phyloP scores from a whole-genome alignment of 1,284 basidiomycete genomes.

The Ustilago xerochloae region DNA sequence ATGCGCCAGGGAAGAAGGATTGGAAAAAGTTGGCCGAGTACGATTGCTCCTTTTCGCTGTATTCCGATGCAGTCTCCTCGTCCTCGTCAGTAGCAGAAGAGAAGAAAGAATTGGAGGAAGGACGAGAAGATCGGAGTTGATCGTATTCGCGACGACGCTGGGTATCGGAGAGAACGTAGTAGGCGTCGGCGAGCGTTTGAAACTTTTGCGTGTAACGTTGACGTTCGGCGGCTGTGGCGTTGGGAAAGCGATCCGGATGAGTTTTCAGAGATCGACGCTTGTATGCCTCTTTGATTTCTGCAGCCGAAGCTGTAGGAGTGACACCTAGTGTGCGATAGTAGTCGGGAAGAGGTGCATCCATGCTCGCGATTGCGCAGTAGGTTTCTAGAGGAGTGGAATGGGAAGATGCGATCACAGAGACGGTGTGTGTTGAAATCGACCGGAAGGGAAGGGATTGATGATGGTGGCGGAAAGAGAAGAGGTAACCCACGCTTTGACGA shows the following conservation, averaged over 20 bases:
- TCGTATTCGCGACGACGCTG: slow-evolving; percentile 80
- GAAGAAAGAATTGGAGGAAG: slow-evolving; percentile 29
- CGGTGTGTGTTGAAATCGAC: not conserved
- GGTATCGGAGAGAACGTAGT: slow-evolving; percentile 90
- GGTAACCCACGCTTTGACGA: not conserved
- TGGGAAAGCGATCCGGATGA: slow-evolving; percentile 87
- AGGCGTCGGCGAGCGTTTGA: slow-evolving; percentile 87
- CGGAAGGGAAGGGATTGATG: not conserved
- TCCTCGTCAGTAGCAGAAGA: slow-evolving; percentile 14
- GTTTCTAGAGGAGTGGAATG: not conserved
- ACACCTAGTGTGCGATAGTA: slow-evolving; percentile 69
- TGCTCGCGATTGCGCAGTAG: slow-evolving; percentile 20
- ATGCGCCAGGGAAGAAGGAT: slow-evolving; percentile 49
- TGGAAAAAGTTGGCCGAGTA: slow-evolving; percentile 62
- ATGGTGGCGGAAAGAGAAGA: not conserved
- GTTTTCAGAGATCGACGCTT: slow-evolving; percentile 80
- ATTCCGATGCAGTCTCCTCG: slow-evolving; percentile 33
- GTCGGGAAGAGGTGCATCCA: slow-evolving; percentile 56
- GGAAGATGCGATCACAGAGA: not conserved
- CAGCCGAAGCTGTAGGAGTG: slow-evolving; percentile 74
- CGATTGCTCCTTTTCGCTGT: slow-evolving; percentile 51
- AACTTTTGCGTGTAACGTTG: slow-evolving; percentile 71
- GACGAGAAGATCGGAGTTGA: slow-evolving; percentile 29
- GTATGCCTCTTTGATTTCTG: slow-evolving; percentile 83
- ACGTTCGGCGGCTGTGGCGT: slow-evolving; percentile 78